phyloP scores from a whole-genome alignment of 148 eudicot genomes.

The Pouteria glomerata region DNA sequence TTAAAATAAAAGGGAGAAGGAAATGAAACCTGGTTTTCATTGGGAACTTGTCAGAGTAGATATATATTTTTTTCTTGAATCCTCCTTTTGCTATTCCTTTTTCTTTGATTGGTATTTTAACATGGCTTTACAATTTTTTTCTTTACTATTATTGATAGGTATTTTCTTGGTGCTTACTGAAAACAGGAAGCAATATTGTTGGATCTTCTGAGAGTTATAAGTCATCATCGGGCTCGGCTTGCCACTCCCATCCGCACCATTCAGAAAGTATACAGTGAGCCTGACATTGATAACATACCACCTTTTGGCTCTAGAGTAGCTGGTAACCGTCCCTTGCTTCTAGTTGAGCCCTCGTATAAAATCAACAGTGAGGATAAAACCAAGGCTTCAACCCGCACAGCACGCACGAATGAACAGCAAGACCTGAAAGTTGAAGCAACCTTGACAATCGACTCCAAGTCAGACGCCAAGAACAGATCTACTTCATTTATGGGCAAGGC shows the following conservation, averaged over 20 bases:
- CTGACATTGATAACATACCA: constrained; percentile 46
- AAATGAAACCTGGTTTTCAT: too few species aligned
- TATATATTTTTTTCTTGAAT: too few species aligned
- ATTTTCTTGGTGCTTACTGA: background rate
- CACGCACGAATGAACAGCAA: constrained; percentile 24
- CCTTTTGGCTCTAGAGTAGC: constrained; percentile 41
- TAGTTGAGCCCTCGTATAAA: constrained; percentile 62
- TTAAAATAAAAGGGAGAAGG: too few species aligned
- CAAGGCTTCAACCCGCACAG: constrained; percentile 40
- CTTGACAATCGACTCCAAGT: constrained; percentile 18
- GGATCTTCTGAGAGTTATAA: constrained; percentile 78
- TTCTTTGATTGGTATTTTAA: too few species aligned
- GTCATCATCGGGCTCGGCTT: constrained; percentile 76
- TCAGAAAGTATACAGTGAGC: constrained; percentile 46
- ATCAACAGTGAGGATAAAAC: constrained; percentile 57
- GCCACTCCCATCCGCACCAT: constrained; percentile 79
- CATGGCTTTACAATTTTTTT: too few species aligned
- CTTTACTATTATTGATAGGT: too few species aligned
- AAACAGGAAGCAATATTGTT: constrained; percentile 71
- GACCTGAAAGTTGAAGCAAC: constrained; percentile 32
- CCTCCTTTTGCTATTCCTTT: too few species aligned
- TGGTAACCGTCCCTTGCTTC: constrained; percentile 41
- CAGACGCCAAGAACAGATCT: constrained; percentile 24
- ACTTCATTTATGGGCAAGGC: constrained; percentile 13
- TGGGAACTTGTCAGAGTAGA: too few species aligned